phyloP scores from a whole-genome alignment of 2,329 filamentous ascomycete genomes.

The Epichloe festucae region DNA sequence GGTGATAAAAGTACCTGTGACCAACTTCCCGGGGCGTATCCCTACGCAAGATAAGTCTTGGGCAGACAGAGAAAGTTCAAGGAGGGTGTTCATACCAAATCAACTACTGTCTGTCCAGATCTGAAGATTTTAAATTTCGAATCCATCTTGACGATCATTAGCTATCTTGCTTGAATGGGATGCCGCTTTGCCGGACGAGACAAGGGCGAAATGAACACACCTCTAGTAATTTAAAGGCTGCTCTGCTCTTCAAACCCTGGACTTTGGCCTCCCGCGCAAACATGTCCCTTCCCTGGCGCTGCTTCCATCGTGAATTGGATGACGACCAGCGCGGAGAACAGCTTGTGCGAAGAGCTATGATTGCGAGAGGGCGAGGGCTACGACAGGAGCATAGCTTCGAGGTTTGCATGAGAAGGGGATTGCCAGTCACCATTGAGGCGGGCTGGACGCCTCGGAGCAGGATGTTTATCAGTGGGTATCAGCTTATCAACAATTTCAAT shows the following conservation, averaged over 20 bases:
- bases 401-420: neutral
- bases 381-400: neutral
- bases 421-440: neutral
- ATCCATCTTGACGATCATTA: constrained; percentile 50
- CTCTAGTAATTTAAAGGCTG: constrained; percentile 86
- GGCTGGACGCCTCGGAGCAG: neutral
- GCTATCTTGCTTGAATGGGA: neutral
- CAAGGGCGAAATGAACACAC: constrained; percentile 27
- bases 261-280: constrained; percentile 67
- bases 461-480: neutral
- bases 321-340: constrained; percentile 15
- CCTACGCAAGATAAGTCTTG: constrained; percentile 28
- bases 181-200: neutral
- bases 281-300: constrained; percentile 59
- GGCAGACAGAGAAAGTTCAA: neutral
- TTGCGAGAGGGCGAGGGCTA: neutral
- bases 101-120: constrained; percentile 72
- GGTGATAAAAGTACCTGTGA: constrained; percentile 38
- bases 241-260: constrained; percentile 72
- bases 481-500: neutral
- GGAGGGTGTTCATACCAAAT: constrained; percentile 48
- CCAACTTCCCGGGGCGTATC: constrained; percentile 66
- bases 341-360: no score
- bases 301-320: constrained; percentile 72
- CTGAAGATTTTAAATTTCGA: constrained; percentile 68